Percentiles rank a stretch among this genome's conserved stretches.
Evolutionary conservation across 176 grass and related monocot species (phyloP).

Genomic region (Calamus simplicifolius): DNA sequence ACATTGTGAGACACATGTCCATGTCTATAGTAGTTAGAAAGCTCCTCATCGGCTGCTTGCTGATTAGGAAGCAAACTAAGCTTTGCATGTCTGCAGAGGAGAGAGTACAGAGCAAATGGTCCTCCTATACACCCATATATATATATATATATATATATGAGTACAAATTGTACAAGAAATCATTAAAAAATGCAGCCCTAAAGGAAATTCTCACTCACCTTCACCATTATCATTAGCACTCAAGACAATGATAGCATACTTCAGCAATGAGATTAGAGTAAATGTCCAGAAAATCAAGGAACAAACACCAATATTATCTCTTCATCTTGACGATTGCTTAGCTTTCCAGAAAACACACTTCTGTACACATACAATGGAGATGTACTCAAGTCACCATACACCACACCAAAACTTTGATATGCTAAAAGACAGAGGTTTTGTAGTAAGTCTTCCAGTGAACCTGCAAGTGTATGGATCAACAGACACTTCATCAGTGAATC

Average conservation of each 20-base stretch:
- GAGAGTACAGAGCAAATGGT: conserved; percentile 60
- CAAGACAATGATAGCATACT: conserved; percentile 76
- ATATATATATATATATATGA: conserved; percentile 1
- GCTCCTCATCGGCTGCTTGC: conserved; percentile 62
- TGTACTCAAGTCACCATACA: conserved; percentile 87
- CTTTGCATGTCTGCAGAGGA: conserved; percentile 65
- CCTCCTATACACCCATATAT: conserved; percentile 26
- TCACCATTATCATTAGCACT: conserved; percentile 82
- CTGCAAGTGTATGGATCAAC: background rate
- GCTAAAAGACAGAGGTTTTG: conserved; percentile 71
- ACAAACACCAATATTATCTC: conserved; percentile 69
- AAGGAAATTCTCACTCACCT: conserved; percentile 25
- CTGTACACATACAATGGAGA: conserved; percentile 85
- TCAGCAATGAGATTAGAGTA: conserved; percentile 87
- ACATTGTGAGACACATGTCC: conserved; percentile 18
- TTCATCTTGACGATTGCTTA: conserved; percentile 50
- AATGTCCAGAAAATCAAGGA: conserved; percentile 96
- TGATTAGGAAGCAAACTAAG: conserved; percentile 68
- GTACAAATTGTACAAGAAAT: no score
- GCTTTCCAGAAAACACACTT: conserved; percentile 62
- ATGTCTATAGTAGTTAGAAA: conserved; percentile 50
- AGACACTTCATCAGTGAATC: no score
- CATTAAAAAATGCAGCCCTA: no score
- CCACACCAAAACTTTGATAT: conserved; percentile 95
- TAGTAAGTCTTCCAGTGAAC: conserved; percentile 34